A percentile compares a stretch with the other conserved stretches of the same genome.
Evolutionary conservation across 2,329 filamentous ascomycete genomes (phyloP).

Genomic region (Scolecobasidium constrictum): DNA sequence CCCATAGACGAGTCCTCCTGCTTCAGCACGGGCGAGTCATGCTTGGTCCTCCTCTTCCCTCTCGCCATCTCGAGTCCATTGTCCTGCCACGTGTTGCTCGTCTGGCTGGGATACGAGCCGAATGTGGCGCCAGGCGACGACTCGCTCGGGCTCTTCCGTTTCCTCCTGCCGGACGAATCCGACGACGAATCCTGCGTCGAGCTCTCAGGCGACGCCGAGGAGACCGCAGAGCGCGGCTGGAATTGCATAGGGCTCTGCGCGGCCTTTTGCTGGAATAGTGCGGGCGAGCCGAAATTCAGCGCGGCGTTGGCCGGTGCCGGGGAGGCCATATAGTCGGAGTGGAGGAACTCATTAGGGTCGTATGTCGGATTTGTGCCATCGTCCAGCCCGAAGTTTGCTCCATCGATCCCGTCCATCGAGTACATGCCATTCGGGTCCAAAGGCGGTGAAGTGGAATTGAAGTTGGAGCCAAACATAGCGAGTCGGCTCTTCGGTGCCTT

Average conservation of each 20-base stretch:
- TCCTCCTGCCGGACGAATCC: constrained; percentile 27
- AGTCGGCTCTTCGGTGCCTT: too few species aligned
- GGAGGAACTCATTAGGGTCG: constrained; percentile 4
- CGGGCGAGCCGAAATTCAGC: constrained; percentile 7
- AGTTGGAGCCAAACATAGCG: not conserved
- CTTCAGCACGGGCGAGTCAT: constrained; percentile 3
- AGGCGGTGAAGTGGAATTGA: not conserved
- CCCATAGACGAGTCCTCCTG: constrained; percentile 3
- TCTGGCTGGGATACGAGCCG: constrained; percentile 1
- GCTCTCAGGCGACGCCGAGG: constrained; percentile 25
- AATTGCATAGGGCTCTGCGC: constrained; percentile 7
- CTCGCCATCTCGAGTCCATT: constrained; percentile 7
- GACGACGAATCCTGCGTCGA: constrained; percentile 31
- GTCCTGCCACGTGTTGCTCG: constrained; percentile 10
- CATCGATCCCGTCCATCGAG: not conserved
- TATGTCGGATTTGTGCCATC: not conserved
- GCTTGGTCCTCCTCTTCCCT: constrained; percentile 2
- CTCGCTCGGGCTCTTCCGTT: constrained; percentile 28
- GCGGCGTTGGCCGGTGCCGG: constrained; percentile 3
- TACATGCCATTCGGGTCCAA: not conserved
- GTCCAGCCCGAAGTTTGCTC: not conserved
- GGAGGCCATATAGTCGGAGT: constrained; percentile 2
- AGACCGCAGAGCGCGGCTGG: constrained; percentile 14
- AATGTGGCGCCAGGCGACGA: constrained; percentile 20
- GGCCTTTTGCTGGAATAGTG: not conserved